A percentile compares a stretch with the other conserved stretches of the same genome.
Conservation (phyloP, 2,329 filamentous ascomycete species). For the Dryadomyces quercus-mongolicae region DNA sequence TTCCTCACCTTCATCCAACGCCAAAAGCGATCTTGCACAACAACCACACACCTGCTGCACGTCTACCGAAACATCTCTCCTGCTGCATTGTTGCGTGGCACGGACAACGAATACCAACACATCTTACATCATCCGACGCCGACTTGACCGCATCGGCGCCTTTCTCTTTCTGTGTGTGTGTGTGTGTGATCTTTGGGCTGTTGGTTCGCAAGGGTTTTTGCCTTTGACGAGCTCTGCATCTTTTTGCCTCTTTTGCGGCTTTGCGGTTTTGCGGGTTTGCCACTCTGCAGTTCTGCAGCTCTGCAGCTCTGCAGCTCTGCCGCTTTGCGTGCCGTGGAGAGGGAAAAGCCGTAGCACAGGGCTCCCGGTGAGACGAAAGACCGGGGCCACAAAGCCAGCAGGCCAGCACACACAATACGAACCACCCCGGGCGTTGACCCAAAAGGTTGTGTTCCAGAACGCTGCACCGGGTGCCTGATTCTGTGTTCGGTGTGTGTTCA, state of each 20-base stretch:
- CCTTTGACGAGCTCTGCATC: no score
- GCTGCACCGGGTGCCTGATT: neutral
- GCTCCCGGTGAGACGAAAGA: neutral
- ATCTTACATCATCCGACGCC: constrained; percentile 1
- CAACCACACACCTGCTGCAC: neutral
- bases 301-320: neutral
- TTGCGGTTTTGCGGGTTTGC: neutral
- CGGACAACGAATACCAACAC: neutral
- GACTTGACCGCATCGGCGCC: neutral
- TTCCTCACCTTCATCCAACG: neutral
- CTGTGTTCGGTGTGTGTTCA: no score
- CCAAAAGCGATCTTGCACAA: neutral
- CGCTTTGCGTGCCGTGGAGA: neutral
- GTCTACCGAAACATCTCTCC: neutral
- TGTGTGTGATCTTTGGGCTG: no score
- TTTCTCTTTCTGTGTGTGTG: no score
- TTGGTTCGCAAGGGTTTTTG: no score
- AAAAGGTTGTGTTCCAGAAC: neutral
- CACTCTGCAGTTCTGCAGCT: neutral
- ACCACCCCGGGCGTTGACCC: no score
- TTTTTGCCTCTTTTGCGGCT: neutral
- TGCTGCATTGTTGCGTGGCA: neutral
- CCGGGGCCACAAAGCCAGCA: neutral
- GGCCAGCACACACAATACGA: no score
- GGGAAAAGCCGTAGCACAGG: neutral